These are phyloP conservation scores for Monosporascus ibericus DNA, from an alignment of 2,329 filamentous ascomycete genomes.

Conservation along the genomic window DNA sequence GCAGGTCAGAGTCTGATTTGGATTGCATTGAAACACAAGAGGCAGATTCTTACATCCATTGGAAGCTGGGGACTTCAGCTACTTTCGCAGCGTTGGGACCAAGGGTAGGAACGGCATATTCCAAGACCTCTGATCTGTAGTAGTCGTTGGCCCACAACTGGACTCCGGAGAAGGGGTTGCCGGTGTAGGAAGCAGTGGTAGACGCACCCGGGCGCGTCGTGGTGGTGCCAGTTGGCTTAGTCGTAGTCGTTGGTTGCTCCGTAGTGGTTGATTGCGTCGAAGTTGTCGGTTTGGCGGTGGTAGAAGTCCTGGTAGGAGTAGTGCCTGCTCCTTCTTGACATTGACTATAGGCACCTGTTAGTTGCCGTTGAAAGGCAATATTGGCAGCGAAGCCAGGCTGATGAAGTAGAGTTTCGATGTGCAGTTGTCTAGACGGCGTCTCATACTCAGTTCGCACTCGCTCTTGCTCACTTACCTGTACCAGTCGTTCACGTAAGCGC, in stretches of 20 bases:
- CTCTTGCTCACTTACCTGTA: conserved; percentile 13
- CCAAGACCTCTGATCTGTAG: conserved; percentile 22
- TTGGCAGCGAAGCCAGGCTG: neutral
- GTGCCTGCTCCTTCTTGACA: conserved; percentile 11
- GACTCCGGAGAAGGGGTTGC: conserved; percentile 49
- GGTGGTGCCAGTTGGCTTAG: conserved; percentile 19
- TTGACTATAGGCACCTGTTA: conserved; percentile 7
- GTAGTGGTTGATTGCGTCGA: conserved; percentile 25
- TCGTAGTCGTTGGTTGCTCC: conserved; percentile 22
- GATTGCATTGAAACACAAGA: conserved; percentile 1
- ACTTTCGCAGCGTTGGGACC: conserved; percentile 44
- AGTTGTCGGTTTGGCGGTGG: conserved; percentile 12
- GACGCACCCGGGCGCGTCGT: conserved; percentile 21
- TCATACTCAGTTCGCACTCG: neutral
- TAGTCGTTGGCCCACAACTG: conserved; percentile 28
- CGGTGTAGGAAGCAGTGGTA: conserved; percentile 37
- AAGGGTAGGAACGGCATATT: conserved; percentile 18
- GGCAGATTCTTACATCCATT: conserved; percentile 40
- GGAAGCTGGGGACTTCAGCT: conserved; percentile 48
- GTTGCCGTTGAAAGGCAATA: neutral
- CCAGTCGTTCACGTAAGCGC: conserved; percentile 19
- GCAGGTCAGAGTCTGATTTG: neutral
- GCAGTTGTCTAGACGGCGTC: neutral
- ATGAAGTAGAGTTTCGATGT: too few relatives aligned
- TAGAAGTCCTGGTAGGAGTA: conserved; percentile 9